These are phyloP conservation scores for Paxillus ammoniavirescens DNA, from an alignment of 768 basidiomycete genomes.

Conservation along the genomic window DNA sequence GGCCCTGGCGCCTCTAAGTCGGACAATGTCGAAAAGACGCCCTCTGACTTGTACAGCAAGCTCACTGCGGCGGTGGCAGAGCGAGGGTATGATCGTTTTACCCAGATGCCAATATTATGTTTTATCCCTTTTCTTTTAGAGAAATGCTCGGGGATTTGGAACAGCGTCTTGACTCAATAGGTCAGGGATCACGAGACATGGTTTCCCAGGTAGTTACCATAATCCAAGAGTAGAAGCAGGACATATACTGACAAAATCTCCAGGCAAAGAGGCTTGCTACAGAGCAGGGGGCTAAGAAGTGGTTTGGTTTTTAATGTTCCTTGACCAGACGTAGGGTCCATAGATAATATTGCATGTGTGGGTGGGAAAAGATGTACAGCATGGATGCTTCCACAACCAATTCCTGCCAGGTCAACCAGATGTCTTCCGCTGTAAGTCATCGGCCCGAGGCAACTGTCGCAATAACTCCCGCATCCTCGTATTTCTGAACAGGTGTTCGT, in stretches of 20 bases:
- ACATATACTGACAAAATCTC: background rate
- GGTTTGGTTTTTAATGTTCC: slow-evolving; percentile 53
- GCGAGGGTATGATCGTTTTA: slow-evolving; percentile 49
- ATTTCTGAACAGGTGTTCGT: slow-evolving; percentile 24
- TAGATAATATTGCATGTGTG: no score
- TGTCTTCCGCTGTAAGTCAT: background rate
- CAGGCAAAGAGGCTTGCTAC: slow-evolving; percentile 65
- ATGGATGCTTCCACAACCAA: background rate
- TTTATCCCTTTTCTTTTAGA: slow-evolving; percentile 30
- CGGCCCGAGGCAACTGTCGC: background rate
- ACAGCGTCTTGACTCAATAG: slow-evolving; percentile 61
- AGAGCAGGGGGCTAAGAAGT: slow-evolving; percentile 60
- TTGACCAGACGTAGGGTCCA: background rate
- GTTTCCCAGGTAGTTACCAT: slow-evolving; percentile 48
- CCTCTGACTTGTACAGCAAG: slow-evolving; percentile 42
- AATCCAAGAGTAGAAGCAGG: background rate
- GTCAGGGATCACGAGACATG: slow-evolving; percentile 66
- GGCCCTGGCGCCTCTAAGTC: slow-evolving; percentile 13
- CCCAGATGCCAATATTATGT: background rate
- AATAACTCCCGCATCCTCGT: slow-evolving; percentile 4
- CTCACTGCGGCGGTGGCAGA: slow-evolving; percentile 57
- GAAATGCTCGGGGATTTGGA: slow-evolving; percentile 62
- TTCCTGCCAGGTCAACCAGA: background rate
- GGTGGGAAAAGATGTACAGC: background rate
- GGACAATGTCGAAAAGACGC: slow-evolving; percentile 36